Evolutionary conservation across 2,329 filamentous ascomycete genomes (phyloP), one percentile per base, ranked within the genome.

Genomic region (Helotiales sp.): DNA sequence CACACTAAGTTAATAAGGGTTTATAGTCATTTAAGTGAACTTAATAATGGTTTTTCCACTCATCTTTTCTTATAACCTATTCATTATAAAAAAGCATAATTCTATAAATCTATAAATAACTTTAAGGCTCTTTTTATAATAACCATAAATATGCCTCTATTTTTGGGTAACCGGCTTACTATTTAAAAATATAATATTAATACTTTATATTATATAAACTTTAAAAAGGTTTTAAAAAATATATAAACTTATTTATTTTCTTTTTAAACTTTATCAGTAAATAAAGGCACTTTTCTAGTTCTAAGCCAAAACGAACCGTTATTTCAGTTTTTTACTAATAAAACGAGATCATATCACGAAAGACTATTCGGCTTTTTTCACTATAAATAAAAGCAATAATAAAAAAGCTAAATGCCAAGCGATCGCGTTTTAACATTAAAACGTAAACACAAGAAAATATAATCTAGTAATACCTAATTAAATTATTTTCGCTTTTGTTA

Each of bases 211-310:
- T 54, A 63, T 55, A 63, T 10, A 17, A 63, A 55, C 28, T 26
- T 13, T 63, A 55, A 63, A 54, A 63, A 63, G 30, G 45, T 30
- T 34, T 63, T 54, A 63, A 63, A 20, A 26, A 62, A 43, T 49
- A 55, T 61, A 70, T 20, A 13, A 49, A 71, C 65, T 50, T 64
- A 71, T 70, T 26, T 34, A 68, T 65, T 24, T 68, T 63, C 15
- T 45, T 54, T 28, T 63, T 63, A 64, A n/a, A 49, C 32, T 71
- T 30, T 63, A 30, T 55, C 45, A 26, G 13, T 17, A 49, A 61
- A 64, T 58, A 74, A 63, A 47, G 45, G 66, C 72, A 68, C 45
- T 64, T 73, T 49, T 73, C 67, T 66, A 54, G 71, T 64, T 72
- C 67, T 54, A 74, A 69, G 62, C 72, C 64, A 55, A 62, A 66